Percentiles rank a stretch among this genome's conserved stretches.
phyloP scores from a whole-genome alignment of 192 early-diverging fungal species.

The Pecoramyces ruminantium region DNA sequence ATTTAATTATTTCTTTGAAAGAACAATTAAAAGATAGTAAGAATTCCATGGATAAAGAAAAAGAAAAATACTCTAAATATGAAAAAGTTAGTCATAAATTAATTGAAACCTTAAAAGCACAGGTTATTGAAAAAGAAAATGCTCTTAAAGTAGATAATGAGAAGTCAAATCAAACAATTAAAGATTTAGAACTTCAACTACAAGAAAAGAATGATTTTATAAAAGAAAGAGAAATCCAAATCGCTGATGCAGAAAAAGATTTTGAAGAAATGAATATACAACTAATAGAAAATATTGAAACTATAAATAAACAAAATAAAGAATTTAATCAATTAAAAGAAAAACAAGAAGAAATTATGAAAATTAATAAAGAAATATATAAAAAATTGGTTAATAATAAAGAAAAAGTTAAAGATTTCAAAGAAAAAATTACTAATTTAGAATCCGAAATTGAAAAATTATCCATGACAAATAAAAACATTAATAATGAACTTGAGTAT shows the following conservation, averaged over 20 bases:
- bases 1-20: not conserved
- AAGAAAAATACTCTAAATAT: not conserved
- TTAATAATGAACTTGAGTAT: not conserved
- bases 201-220: not conserved
- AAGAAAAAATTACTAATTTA: not conserved
- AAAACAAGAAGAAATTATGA: not conserved
- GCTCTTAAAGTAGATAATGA: not conserved
- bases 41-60: not conserved
- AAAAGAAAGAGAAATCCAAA: not conserved
- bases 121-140: not conserved
- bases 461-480: not conserved
- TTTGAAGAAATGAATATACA: not conserved
- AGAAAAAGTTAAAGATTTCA: not conserved
- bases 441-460: not conserved
- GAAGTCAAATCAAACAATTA: not conserved
- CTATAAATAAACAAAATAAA: not conserved
- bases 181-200: not conserved
- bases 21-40: not conserved
- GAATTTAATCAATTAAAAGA: not conserved
- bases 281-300: not conserved
- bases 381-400: not conserved
- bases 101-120: too few relatives aligned
- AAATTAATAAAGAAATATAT: not conserved
- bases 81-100: too few relatives aligned
- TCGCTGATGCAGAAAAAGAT: not conserved